A percentile compares a stretch with the other conserved stretches of the same genome.
phyloP scores from a whole-genome alignment of 192 early-diverging fungal species.

The Coemansia sp. region DNA sequence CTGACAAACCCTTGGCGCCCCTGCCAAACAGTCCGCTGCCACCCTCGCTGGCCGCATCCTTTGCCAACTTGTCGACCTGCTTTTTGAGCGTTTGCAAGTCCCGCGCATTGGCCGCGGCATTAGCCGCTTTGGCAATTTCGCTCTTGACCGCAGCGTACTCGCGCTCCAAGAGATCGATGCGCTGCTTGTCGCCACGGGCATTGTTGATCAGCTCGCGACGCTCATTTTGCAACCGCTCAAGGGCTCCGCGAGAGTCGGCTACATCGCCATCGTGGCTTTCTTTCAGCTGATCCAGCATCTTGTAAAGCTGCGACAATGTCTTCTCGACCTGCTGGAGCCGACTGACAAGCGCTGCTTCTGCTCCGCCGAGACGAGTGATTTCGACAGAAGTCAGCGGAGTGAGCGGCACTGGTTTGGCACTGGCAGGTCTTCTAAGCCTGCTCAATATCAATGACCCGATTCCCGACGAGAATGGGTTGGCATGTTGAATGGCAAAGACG shows the following conservation, averaged over 20 bases:
- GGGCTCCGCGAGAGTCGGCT: slow-evolving; percentile 32
- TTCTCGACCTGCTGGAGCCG: slow-evolving; percentile 42
- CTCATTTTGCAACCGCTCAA: slow-evolving; percentile 37
- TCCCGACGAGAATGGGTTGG: slow-evolving; percentile 12
- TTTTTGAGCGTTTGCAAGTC: slow-evolving; percentile 29
- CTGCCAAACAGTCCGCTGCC: slow-evolving; percentile 15
- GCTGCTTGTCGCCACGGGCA: slow-evolving; percentile 37
- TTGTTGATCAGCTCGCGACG: slow-evolving; percentile 20
- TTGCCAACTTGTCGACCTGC: slow-evolving; percentile 35
- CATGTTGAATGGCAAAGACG: slow-evolving; percentile 26
- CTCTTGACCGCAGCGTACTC: slow-evolving; percentile 35
- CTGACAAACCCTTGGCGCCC: slow-evolving; percentile 15
- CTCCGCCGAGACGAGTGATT: slow-evolving; percentile 31
- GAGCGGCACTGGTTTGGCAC: not conserved
- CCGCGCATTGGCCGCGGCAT: slow-evolving; percentile 11
- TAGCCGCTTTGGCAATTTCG: slow-evolving; percentile 21
- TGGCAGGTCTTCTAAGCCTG: not conserved
- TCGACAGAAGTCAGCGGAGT: slow-evolving; percentile 33
- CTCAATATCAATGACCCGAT: slow-evolving; percentile 3
- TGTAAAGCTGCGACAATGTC: slow-evolving; percentile 37
- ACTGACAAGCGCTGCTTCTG: slow-evolving; percentile 26
- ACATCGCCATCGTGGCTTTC: slow-evolving; percentile 35
- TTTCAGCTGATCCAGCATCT: slow-evolving; percentile 37
- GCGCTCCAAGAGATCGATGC: slow-evolving; percentile 40
- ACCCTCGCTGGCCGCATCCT: slow-evolving; percentile 9